Evolutionary conservation across 148 eudicot genomes (phyloP).

Genomic region (Persicaria maculosa): DNA sequence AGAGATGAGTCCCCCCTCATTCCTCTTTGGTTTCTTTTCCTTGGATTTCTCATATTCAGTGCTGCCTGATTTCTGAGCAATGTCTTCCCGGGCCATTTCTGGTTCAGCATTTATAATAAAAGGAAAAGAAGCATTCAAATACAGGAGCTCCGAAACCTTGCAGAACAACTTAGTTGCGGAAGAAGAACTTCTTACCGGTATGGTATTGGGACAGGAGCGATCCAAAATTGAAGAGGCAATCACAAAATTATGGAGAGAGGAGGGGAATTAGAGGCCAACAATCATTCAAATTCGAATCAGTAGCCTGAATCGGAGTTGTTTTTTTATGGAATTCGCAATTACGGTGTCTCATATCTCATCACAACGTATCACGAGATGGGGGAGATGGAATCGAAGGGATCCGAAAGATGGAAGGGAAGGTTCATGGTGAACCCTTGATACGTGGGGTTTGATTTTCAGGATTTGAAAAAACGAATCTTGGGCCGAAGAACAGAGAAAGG

Average conservation of each 20-base stretch:
- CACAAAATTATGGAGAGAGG: not conserved
- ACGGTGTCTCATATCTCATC: not conserved
- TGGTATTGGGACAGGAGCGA: not conserved
- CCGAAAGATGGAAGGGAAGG: not conserved
- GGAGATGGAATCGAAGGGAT: not conserved
- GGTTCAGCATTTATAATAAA: not conserved
- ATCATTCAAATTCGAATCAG: slow-evolving; percentile 4
- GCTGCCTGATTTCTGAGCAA: slow-evolving; percentile 20
- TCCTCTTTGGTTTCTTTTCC: slow-evolving; percentile 29
- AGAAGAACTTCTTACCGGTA: not conserved
- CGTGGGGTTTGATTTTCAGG: not conserved
- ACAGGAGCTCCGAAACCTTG: not conserved
- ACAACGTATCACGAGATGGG: not conserved
- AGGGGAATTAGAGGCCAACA: not conserved
- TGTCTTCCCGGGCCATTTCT: slow-evolving; percentile 61
- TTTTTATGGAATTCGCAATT: not conserved
- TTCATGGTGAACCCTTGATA: not conserved
- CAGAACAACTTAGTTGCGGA: not conserved
- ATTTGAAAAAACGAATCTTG: not conserved
- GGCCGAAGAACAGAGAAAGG: not conserved
- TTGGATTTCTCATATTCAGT: slow-evolving; percentile 18
- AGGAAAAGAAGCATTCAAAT: not conserved
- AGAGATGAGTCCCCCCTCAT: slow-evolving; percentile 46
- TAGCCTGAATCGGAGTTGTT: not conserved
- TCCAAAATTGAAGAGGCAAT: not conserved